A percentile compares a stretch with the other conserved stretches of the same genome.
Conservation (phyloP, 1,139 yeast species). For the Yamadazyma aaseri region DNA sequence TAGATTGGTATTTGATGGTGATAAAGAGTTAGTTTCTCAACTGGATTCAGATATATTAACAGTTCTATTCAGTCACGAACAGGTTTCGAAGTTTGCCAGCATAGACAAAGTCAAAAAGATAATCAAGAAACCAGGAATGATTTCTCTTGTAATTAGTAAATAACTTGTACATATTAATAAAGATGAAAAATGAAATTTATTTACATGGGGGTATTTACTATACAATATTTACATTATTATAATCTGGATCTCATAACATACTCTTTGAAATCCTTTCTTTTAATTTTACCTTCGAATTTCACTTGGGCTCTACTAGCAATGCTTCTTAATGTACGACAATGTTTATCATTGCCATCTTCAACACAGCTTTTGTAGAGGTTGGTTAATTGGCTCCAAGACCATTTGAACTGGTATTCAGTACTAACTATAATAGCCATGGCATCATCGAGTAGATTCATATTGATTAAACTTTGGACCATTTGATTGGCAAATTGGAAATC, state of each 20-base stretch:
- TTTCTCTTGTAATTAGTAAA: slow-evolving; percentile 22
- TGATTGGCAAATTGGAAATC: slow-evolving; percentile 72
- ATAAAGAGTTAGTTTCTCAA: slow-evolving; percentile 27
- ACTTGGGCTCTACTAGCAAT: slow-evolving; percentile 35
- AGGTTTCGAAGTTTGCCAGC: slow-evolving; percentile 11
- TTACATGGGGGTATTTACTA: slow-evolving; percentile 9
- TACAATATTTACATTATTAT: slow-evolving; percentile 22
- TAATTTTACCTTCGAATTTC: slow-evolving; percentile 40
- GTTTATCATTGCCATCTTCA: slow-evolving; percentile 46
- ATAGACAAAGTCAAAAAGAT: slow-evolving; percentile 18
- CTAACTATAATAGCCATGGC: slow-evolving; percentile 68
- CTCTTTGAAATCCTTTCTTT: slow-evolving; percentile 30
- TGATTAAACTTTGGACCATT: slow-evolving; percentile 56
- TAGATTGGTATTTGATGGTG: slow-evolving; percentile 46
- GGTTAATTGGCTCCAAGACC: slow-evolving; percentile 64
- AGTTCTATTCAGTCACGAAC: slow-evolving; percentile 13
- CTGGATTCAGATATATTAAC: slow-evolving; percentile 24
- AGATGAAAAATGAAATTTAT: slow-evolving; percentile 4
- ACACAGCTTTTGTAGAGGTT: slow-evolving; percentile 47
- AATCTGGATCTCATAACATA: slow-evolving; percentile 35
- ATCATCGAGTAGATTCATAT: slow-evolving; percentile 57
- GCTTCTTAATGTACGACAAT: slow-evolving; percentile 36
- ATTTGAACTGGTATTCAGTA: slow-evolving; percentile 65
- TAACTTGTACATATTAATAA: slow-evolving; percentile 7
- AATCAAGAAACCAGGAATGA: slow-evolving; percentile 27